Conservation (phyloP, 2,329 filamentous ascomycete species). For the Xylaria polymorpha region DNA sequence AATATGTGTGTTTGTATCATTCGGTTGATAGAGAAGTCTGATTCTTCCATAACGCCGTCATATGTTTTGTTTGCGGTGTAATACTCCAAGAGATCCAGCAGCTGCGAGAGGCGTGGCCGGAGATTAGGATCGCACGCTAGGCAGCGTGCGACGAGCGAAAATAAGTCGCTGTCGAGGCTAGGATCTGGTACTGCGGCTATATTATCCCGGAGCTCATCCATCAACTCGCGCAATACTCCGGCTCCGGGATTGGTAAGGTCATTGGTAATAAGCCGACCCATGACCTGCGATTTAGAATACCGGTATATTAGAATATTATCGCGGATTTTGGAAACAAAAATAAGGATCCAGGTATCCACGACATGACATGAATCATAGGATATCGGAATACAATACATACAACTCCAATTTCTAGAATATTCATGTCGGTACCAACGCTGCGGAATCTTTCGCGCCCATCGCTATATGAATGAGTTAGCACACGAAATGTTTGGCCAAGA, state of each 20-base stretch:
- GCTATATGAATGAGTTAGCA: background rate
- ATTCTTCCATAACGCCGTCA: background rate
- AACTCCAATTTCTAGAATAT: constrained; percentile 8
- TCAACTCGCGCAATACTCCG: background rate
- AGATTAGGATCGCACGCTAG: background rate
- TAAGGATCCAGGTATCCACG: background rate
- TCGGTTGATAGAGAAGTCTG: background rate
- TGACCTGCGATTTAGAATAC: background rate
- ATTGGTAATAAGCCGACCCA: background rate
- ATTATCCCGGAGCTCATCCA: background rate
- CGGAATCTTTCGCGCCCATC: background rate
- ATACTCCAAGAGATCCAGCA: background rate
- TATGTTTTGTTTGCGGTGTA: background rate
- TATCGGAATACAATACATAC: background rate
- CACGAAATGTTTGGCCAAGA: background rate
- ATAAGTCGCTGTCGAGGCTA: background rate
- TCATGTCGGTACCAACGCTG: background rate
- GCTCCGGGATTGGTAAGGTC: constrained; percentile 1
- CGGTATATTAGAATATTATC: background rate
- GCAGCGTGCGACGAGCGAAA: constrained; percentile 11
- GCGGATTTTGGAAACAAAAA: background rate
- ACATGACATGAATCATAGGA: background rate
- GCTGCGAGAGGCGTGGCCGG: constrained; percentile 6
- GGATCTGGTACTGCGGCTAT: background rate
- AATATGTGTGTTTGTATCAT: constrained; percentile 1